Evolutionary conservation across 768 basidiomycete genomes (phyloP), one percentile per base, ranked within the genome.

Genomic region (Podaxis sp.): DNA sequence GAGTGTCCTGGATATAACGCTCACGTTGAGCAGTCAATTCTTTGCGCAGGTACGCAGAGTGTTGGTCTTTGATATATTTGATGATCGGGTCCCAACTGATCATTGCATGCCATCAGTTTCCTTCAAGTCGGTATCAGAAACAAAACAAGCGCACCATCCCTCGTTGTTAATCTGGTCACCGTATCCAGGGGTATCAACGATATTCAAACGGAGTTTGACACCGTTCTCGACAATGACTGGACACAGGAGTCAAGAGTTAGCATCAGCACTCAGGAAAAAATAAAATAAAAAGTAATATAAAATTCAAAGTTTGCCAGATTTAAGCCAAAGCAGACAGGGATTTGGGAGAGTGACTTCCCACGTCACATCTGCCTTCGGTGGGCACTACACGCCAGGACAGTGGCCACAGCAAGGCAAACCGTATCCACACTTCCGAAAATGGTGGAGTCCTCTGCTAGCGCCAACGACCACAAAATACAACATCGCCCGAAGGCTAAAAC

Each of bases 131-230:
- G 30, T 1, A 59, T 55, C 52, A 63, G 40, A 64, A 22, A 0
- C 11, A 24, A 58, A 38, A 40, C 44, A 40, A 30, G 76, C 88
- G 53, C 70, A 95, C 93, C 97, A 98, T 75, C 92, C 92, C 76
- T 99, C 96, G 76, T 99, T 99, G 86, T 99, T 96, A 74, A 99
- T 87, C 71, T 95, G 93, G 84, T 99, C 96, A 52, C 96, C 96
- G 70, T 96, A 99, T 39, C 97, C 96, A 58, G 96, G 96, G 11
- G 97, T 99, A 77, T 99, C 96, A 68, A 99, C 94, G 67, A 99
- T 98, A 83, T 98, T 99, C 71, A 99, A 80, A 57, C 94, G 87
- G 64, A 99, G 85, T 73, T 87, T 89, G 64, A 99, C 96, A 61
- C 94, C 94, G 67, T 99, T 98, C 77, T 99, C 96, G 59, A 89